A percentile compares a stretch with the other conserved stretches of the same genome.
Evolutionary conservation across 352 stramenopile species (phyloP).

Genomic region (Pythium periplocum): DNA sequence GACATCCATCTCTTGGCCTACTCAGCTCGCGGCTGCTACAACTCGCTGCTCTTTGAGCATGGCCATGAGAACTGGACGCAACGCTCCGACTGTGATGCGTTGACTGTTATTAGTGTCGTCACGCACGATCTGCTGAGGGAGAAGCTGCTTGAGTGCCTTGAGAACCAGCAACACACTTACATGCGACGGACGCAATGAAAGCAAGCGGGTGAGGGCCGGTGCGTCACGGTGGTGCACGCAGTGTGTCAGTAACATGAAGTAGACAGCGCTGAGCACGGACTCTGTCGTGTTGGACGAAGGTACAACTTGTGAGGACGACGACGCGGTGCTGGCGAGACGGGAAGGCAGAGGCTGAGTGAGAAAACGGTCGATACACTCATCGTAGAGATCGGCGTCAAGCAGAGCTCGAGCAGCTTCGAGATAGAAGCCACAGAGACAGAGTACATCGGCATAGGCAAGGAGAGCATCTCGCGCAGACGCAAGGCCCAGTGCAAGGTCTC

Average conservation of each 20-base stretch:
- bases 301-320: neutral
- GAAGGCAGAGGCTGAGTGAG: constrained; percentile 14
- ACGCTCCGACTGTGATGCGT: constrained; percentile 16
- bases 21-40: neutral
- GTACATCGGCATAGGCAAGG: constrained; percentile 53
- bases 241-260: constrained; percentile 64
- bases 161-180: constrained; percentile 59
- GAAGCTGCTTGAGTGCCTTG: constrained; percentile 28
- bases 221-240: constrained; percentile 47
- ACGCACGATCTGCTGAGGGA: constrained; percentile 20
- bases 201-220: constrained; percentile 35
- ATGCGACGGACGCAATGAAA: constrained; percentile 46
- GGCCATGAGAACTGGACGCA: constrained; percentile 17
- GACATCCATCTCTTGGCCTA: too few relatives aligned
- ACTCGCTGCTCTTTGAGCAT: constrained; percentile 16
- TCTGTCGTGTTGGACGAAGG: neutral
- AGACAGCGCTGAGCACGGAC: constrained; percentile 28
- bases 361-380: constrained; percentile 43
- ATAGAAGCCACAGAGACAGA: constrained; percentile 43
- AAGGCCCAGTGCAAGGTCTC: neutral
- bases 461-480: constrained; percentile 29
- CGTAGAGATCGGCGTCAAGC: constrained; percentile 55
- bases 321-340: neutral
- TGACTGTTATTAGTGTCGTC: neutral
- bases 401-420: constrained; percentile 55